phyloP scores from a whole-genome alignment of 2,329 filamentous ascomycete species.

The Xylaria sp. region DNA sequence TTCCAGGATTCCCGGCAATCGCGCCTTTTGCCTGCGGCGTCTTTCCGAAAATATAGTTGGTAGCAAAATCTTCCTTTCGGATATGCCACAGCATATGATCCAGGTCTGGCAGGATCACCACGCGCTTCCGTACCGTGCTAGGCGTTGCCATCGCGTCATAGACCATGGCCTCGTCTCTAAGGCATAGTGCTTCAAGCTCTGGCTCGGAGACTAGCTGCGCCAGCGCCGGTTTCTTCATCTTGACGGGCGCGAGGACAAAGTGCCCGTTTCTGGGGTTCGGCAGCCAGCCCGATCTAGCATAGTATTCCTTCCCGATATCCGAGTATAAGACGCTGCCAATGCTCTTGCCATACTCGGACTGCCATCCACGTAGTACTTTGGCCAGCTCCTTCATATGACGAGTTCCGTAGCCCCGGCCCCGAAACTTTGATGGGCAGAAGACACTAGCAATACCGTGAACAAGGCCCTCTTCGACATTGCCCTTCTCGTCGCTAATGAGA shows the following conservation, averaged over 20 bases:
- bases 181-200: conserved; percentile 24
- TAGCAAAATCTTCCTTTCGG: conserved; percentile 39
- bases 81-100: conserved; percentile 43
- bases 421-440: conserved; percentile 9
- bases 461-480: conserved; percentile 25
- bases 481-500: conserved; percentile 26
- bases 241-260: conserved; percentile 21
- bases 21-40: conserved; percentile 30
- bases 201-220: background rate
- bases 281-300: conserved; percentile 34
- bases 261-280: conserved; percentile 35
- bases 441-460: conserved; percentile 26
- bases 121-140: conserved; percentile 10
- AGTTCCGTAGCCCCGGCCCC: conserved; percentile 32
- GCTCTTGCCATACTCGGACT: conserved; percentile 22
- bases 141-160: conserved; percentile 22
- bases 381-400: conserved; percentile 38
- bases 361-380: conserved; percentile 25
- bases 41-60: conserved; percentile 30
- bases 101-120: conserved; percentile 34
- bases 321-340: conserved; percentile 38
- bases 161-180: conserved; percentile 31
- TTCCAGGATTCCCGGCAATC: conserved; percentile 30
- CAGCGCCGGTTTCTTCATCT: background rate
- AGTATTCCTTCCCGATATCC: conserved; percentile 38